These are phyloP conservation scores for Entamoeba histolytica DNA, from an alignment of 208 protist genomes.

Conservation along the genomic window DNA sequence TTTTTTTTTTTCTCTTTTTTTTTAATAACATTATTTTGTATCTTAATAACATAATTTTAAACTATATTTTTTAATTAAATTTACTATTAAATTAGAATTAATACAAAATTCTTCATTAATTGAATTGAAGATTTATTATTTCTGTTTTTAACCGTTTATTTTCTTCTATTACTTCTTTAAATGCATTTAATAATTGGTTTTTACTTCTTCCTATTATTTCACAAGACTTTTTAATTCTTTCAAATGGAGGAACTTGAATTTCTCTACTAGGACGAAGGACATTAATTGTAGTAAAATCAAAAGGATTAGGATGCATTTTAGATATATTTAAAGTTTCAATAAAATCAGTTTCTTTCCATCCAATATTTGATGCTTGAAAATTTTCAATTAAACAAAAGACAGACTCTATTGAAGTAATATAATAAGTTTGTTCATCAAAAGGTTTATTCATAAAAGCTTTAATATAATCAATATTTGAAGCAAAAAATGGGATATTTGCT, in stretches of 20 bases:
- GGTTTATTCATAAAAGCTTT: background rate
- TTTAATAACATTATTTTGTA: too few species aligned
- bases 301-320: background rate
- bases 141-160: background rate
- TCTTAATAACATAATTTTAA: too few species aligned
- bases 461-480: background rate
- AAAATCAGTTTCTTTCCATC: background rate
- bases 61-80: too few species aligned
- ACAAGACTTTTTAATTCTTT: background rate
- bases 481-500: background rate
- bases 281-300: background rate
- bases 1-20: too few species aligned
- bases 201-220: background rate
- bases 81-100: too few species aligned
- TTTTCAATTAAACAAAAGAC: background rate
- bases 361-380: background rate
- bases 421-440: background rate
- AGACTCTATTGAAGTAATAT: background rate
- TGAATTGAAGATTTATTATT: too few species aligned
- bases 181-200: background rate
- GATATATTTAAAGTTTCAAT: background rate
- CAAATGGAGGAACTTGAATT: background rate
- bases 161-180: background rate
- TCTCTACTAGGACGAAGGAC: background rate
- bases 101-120: too few species aligned